A percentile compares a stretch with the other conserved stretches of the same genome.
These are phyloP conservation scores for Epichloe sp. DNA, from an alignment of 2,329 filamentous ascomycete species.

Conservation along the genomic window DNA sequence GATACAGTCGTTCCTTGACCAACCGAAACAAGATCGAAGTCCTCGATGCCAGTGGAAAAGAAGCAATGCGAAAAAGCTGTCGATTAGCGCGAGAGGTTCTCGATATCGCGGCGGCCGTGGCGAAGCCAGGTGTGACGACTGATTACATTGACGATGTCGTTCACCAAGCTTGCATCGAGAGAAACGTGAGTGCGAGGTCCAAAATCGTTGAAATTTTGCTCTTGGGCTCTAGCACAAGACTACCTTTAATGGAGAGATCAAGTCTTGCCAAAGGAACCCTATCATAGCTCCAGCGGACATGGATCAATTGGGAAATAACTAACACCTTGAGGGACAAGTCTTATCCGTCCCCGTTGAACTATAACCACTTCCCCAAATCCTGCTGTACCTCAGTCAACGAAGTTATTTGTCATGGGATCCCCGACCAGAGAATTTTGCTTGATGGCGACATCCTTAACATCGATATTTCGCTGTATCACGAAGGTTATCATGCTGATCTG, in stretches of 20 bases:
- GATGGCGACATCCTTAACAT: conserved; percentile 97
- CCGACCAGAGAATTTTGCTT: conserved; percentile 71
- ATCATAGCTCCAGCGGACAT: background rate
- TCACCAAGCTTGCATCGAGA: conserved; percentile 86
- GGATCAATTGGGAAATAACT: background rate
- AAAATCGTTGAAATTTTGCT: background rate
- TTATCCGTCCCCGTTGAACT: conserved; percentile 90
- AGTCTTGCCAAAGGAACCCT: background rate
- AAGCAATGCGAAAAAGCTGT: conserved; percentile 89
- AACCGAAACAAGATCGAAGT: conserved; percentile 73
- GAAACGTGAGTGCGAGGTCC: conserved; percentile 51
- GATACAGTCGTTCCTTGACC: conserved; percentile 44
- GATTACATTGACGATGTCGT: conserved; percentile 92
- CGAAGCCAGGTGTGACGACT: conserved; percentile 85
- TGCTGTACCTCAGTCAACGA: conserved; percentile 95
- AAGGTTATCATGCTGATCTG: conserved; percentile 87
- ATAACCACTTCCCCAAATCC: conserved; percentile 93
- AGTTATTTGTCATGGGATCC: conserved; percentile 97
- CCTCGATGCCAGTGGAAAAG: conserved; percentile 65
- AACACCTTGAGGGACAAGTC: conserved; percentile 50
- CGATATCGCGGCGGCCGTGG: conserved; percentile 74
- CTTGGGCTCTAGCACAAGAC: background rate
- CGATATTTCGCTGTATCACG: conserved; percentile 87
- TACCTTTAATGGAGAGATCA: background rate
- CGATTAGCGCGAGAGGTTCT: conserved; percentile 77